Evolutionary conservation across 1,139 yeast species (phyloP), one percentile per base, ranked within the genome.

Genomic region (Candida sp.): DNA sequence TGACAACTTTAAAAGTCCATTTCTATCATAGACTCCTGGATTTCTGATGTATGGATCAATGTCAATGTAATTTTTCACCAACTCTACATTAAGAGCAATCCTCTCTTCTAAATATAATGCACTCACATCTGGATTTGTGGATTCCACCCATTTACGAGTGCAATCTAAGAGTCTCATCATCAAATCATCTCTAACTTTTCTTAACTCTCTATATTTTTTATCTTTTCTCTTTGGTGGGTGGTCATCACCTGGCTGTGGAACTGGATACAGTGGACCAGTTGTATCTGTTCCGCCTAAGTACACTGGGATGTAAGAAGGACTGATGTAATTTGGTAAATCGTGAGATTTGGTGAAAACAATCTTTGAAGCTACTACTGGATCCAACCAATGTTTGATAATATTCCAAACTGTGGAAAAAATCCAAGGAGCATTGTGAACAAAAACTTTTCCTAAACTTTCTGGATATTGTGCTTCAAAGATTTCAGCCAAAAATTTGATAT

Each of bases 361-460:
- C 64, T 87, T 89, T 25, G 87, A 73, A 0, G 95, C 95, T 38
- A 89, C 95, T 7, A 84, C 91, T 1, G 96, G 96, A 57, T 89
- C 96, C 45, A 89, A 69, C 96, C 96, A 88, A 51, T 81, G 82
- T 61, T 84, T 87, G 55, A 89, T 82, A 52, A 88, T 76, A 49
- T 81, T 82, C 96, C 96, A 89, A 50, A 88, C 84, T 29, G 95
- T 87, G 48, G 83, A 78, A 69, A 89, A 89, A 38, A 89, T 76
- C 95, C 96, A 87, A 5, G 97, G 97, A 0, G 96, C 96, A 53
- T 85, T 85, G 66, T 89, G 95, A 49, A 89, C 81, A 56, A 87
- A 72, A 42, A 89, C 64, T 43, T 77, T 77, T 19, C 95, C 95
- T 40, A 89, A 73, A 41, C 85, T 82, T 63, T 89, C 97, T 1